Evolutionary conservation across 2,329 filamentous ascomycete genomes (phyloP).

Genomic region (Aspergillus luchuensis): DNA sequence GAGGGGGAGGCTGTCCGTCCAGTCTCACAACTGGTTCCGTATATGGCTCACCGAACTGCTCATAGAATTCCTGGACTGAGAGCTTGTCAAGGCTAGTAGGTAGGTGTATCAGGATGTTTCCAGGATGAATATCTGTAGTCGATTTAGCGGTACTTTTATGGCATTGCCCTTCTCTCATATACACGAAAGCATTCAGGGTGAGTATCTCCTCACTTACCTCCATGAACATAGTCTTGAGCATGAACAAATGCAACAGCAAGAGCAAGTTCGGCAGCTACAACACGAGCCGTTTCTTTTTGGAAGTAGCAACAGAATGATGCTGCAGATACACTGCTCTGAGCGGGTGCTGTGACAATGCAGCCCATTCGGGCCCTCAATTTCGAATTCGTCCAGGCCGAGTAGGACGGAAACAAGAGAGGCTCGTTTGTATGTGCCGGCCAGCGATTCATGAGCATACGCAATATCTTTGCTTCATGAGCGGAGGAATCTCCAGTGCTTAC

Average conservation of each 20-base stretch:
- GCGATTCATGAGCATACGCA: neutral
- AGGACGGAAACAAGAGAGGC: neutral
- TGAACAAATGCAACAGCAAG: conserved; percentile 25
- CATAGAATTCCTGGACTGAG: conserved; percentile 22
- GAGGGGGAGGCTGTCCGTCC: conserved; percentile 18
- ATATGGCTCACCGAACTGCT: conserved; percentile 16
- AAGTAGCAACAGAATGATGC: neutral
- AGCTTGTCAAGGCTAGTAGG: conserved; percentile 20
- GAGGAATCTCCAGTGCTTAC: conserved; percentile 16
- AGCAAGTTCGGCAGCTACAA: conserved; percentile 23
- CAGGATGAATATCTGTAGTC: conserved; percentile 23
- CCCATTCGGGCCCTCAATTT: neutral
- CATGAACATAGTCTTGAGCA: conserved; percentile 26
- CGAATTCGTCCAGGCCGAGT: neutral
- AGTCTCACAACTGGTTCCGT: conserved; percentile 21
- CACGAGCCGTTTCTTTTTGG: conserved; percentile 8
- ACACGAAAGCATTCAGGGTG: neutral
- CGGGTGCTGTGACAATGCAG: neutral
- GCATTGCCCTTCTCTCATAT: neutral
- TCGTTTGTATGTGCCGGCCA: neutral
- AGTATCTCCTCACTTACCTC: conserved; percentile 17
- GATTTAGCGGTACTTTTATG: neutral
- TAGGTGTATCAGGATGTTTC: conserved; percentile 25
- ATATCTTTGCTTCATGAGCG: neutral
- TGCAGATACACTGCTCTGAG: neutral